Evolutionary conservation across 805 yeast species (phyloP).

Genomic region (Wickerhamomyces queroliae): DNA sequence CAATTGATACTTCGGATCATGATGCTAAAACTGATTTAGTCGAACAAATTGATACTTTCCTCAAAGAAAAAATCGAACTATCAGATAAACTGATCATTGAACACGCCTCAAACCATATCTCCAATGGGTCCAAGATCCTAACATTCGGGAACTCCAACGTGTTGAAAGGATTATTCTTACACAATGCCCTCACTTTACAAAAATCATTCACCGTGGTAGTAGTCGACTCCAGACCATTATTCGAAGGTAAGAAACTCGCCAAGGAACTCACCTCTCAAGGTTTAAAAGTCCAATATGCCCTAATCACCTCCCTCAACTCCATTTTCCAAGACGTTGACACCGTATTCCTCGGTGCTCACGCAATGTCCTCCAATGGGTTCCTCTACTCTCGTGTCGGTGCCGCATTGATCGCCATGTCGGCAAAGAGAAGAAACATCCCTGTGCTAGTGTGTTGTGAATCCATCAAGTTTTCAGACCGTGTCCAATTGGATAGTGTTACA

Average conservation of each 20-base stretch:
- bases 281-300: slow-evolving; percentile 66
- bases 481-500: slow-evolving; percentile 94
- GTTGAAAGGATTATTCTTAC: slow-evolving; percentile 63
- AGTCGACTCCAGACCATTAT: slow-evolving; percentile 90
- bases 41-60: slow-evolving; percentile 70
- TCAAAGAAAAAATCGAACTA: slow-evolving; percentile 77
- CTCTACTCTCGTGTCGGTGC: slow-evolving; percentile 93
- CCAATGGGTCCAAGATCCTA: slow-evolving; percentile 70
- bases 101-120: slow-evolving; percentile 71
- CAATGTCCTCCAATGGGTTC: slow-evolving; percentile 92
- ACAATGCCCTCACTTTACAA: slow-evolving; percentile 55
- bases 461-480: slow-evolving; percentile 89
- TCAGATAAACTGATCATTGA: slow-evolving; percentile 81
- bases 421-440: slow-evolving; percentile 83
- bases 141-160: slow-evolving; percentile 90
- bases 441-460: slow-evolving; percentile 95
- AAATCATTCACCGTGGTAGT: slow-evolving; percentile 76
- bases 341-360: slow-evolving; percentile 94
- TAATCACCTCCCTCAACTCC: slow-evolving; percentile 74
- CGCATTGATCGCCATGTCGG: slow-evolving; percentile 88
- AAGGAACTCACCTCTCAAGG: slow-evolving; percentile 55
- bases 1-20: slow-evolving; percentile 53
- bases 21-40: slow-evolving; percentile 62
- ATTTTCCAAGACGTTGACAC: slow-evolving; percentile 83
- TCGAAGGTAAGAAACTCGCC: slow-evolving; percentile 84